Conservation (phyloP, 306 rosid species). For the Sesbania bispinosa region DNA sequence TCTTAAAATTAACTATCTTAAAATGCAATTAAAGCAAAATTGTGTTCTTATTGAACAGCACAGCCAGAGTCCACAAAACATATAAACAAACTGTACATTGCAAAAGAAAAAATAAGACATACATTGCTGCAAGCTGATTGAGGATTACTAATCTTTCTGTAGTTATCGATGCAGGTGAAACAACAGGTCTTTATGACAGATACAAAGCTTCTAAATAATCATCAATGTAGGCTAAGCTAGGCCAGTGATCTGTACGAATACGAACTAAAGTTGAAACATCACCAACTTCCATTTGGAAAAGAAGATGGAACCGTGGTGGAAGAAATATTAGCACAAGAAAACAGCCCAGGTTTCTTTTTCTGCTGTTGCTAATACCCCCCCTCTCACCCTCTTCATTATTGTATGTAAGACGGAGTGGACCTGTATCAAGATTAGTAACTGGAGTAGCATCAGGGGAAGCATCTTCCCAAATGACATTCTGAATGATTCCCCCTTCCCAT, state of each 20-base stretch:
- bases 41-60: not conserved
- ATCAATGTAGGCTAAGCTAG: constrained; percentile 93
- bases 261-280: constrained; percentile 85
- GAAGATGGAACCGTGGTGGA: constrained; percentile 96
- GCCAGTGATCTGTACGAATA: constrained; percentile 96
- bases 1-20: not conserved
- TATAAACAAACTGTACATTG: not conserved
- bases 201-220: constrained; percentile 93
- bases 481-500: constrained; percentile 65
- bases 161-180: not conserved
- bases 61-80: not conserved
- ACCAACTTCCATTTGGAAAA: constrained; percentile 89
- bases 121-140: constrained; percentile 72
- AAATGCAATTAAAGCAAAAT: not conserved
- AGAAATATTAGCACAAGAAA: constrained; percentile 78
- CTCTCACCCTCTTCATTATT: constrained; percentile 46
- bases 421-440: constrained; percentile 36
- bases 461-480: constrained; percentile 71
- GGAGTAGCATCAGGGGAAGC: constrained; percentile 38
- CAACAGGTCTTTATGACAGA: constrained; percentile 44
- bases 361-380: constrained; percentile 31
- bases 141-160: constrained; percentile 46
- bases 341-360: constrained; percentile 65
- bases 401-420: constrained; percentile 79
- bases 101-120: constrained; percentile 26